These are phyloP conservation scores for Trichoderma asperellum DNA, from an alignment of 2,329 filamentous ascomycete genomes.

Conservation along the genomic window DNA sequence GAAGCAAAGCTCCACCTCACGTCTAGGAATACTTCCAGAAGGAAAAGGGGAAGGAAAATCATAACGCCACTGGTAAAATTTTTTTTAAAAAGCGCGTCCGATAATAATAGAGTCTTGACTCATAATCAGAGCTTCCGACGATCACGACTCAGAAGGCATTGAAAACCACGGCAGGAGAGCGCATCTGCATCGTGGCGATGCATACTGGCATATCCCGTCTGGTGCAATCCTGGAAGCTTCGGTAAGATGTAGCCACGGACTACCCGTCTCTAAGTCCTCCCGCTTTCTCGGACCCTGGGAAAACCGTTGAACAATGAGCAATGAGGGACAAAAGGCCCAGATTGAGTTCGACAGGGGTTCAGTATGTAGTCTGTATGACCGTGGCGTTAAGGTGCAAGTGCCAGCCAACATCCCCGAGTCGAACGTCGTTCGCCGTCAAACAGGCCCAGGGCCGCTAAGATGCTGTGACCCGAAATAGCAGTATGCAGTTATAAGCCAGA, in stretches of 20 bases:
- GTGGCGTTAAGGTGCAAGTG: constrained; percentile 18
- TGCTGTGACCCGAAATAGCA: constrained; percentile 2
- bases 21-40: constrained; percentile 6
- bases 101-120: neutral
- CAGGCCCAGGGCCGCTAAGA: neutral
- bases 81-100: neutral
- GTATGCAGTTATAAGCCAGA: neutral
- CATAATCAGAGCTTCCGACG: neutral
- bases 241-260: constrained; percentile 13
- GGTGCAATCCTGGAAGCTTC: constrained; percentile 10
- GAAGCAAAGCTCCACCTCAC: constrained; percentile 12
- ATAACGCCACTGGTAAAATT: constrained; percentile 10
- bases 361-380: neutral
- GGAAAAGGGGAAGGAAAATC: constrained; percentile 1
- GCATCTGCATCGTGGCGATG: neutral
- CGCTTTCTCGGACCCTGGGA: neutral
- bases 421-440: constrained; percentile 13
- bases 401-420: constrained; percentile 15
- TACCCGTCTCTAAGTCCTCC: neutral
- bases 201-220: neutral
- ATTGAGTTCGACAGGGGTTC: neutral
- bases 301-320: neutral
- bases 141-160: neutral
- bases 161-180: neutral
- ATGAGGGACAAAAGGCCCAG: neutral